A percentile compares a stretch with the other conserved stretches of the same genome.
These are phyloP conservation scores for Leersia perrieri DNA, from an alignment of 176 grass and related monocot species.

Conservation along the genomic window DNA sequence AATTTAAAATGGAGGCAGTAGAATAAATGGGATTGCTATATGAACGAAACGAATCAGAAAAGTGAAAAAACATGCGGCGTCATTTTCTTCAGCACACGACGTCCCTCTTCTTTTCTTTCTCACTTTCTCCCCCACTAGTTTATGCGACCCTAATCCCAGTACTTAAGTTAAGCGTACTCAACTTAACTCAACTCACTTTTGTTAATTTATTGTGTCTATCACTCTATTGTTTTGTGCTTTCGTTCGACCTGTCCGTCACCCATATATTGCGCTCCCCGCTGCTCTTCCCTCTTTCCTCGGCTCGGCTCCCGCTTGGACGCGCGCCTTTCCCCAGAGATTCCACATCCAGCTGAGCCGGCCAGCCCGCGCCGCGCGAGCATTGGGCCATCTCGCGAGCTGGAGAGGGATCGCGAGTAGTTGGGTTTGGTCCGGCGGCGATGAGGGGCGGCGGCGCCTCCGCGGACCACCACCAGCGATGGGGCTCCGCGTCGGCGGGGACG, in stretches of 20 bases:
- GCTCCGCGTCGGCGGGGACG: slow-evolving; percentile 53
- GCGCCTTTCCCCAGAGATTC: slow-evolving; percentile 32
- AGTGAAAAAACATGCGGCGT: neutral
- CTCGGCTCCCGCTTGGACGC: slow-evolving; percentile 44
- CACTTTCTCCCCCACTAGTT: neutral
- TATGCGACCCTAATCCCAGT: neutral
- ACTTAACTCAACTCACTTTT: slow-evolving; percentile 4
- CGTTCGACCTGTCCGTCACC: slow-evolving; percentile 12
- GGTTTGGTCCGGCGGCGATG: slow-evolving; percentile 30
- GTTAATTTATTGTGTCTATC: slow-evolving; percentile 37
- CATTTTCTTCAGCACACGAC: slow-evolving; percentile 17
- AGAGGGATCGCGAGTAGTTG: neutral
- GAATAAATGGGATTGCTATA: neutral
- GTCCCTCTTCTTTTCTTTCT: neutral
- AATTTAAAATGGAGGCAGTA: too few relatives aligned
- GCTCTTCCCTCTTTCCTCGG: slow-evolving; percentile 28
- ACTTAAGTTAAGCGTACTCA: neutral
- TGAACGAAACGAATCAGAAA: slow-evolving; percentile 6
- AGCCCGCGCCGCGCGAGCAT: slow-evolving; percentile 6
- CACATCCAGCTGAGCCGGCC: slow-evolving; percentile 10
- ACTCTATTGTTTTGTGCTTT: neutral
- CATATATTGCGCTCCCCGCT: slow-evolving; percentile 44
- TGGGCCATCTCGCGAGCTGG: slow-evolving; percentile 18
- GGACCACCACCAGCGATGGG: slow-evolving; percentile 43
- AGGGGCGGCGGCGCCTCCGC: slow-evolving; percentile 34